Conservation (phyloP, 2,329 filamentous ascomycete genomes). For the Fusarium pseudonygamai region DNA sequence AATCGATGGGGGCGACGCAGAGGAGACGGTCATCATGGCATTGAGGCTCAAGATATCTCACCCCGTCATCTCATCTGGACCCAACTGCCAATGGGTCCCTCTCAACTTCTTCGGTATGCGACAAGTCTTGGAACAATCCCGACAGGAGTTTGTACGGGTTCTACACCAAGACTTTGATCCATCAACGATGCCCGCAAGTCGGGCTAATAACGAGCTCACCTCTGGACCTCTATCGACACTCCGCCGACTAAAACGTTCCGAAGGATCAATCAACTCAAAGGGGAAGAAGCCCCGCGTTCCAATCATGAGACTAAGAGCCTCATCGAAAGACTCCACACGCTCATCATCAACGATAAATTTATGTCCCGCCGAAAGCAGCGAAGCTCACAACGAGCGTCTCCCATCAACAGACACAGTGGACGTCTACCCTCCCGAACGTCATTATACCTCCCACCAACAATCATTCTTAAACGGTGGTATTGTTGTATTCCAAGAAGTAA, state of each 20-base stretch:
- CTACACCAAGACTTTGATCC: conserved; percentile 68
- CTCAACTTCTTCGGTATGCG: conserved; percentile 72
- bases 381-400: background rate
- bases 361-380: background rate
- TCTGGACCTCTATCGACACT: conserved; percentile 9
- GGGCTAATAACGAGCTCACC: conserved; percentile 15
- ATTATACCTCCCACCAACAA: background rate
- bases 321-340: background rate
- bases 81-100: conserved; percentile 67
- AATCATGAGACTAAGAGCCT: background rate
- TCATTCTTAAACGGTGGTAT: conserved; percentile 8
- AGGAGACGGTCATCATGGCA: conserved; percentile 57
- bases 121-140: conserved; percentile 68
- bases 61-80: conserved; percentile 60
- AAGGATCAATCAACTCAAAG: background rate
- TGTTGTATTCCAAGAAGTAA: conserved; percentile 19
- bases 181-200: background rate
- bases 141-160: conserved; percentile 66
- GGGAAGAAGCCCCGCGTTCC: background rate
- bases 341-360: conserved; percentile 14
- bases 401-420: background rate
- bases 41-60: conserved; percentile 71
- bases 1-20: conserved; percentile 16
- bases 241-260: background rate
- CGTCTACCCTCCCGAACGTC: background rate